Base-by-base conservation (phyloP, 1,284 basidiomycete genomes). In the Farysia itapuensis region DNA sequence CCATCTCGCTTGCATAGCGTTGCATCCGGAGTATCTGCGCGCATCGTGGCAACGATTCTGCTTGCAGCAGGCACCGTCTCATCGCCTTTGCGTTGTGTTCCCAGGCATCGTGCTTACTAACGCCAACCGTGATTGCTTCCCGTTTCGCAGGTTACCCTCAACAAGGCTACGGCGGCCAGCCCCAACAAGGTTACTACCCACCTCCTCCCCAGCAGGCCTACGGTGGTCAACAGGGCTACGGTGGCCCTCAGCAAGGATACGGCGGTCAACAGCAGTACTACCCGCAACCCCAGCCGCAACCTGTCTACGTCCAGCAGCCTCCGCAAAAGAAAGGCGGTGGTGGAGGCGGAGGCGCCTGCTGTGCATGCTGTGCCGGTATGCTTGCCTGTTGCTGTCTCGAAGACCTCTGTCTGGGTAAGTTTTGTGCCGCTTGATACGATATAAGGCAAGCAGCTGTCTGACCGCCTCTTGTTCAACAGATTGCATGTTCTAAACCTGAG, bases 131-230 rank as follows among this genome's bases (percentile, higher is more conserved):
- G n/a, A n/a, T n/a, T n/a, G n/a, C n/a, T 28, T 28, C n/a, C n/a
- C 26, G n/a, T 28, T 28, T 9, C 9, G n/a, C 26, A 50, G 56
- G 61, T 18, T 60, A 64, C 51, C 56, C 30, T 4, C 50, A 56
- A 37, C 45, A 43, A 24, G 44, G 21, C 14, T 58, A 58, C 43
- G 48, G 48, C 21, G 34, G 34, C 20, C 31, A 9, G 26, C 15
- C 31, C 11, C 42, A 36, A n/a, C 50, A 51, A 39, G 52, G 53
- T 19, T 58, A 64, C 50, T 56, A 65, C 45, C 63, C 63, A 19
- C 63, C 63, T 5, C 63, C 63, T 41, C 63, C 63, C 16, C 63
- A 65, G 50, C 63, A 65, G 50, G 63, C 63, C 13, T 65, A 65
- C 43, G 58, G 58, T 21, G 63, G 63, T 28, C 63, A 65, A 40